phyloP scores from a whole-genome alignment of 139 green algal species.

The Closterium sp. region DNA sequence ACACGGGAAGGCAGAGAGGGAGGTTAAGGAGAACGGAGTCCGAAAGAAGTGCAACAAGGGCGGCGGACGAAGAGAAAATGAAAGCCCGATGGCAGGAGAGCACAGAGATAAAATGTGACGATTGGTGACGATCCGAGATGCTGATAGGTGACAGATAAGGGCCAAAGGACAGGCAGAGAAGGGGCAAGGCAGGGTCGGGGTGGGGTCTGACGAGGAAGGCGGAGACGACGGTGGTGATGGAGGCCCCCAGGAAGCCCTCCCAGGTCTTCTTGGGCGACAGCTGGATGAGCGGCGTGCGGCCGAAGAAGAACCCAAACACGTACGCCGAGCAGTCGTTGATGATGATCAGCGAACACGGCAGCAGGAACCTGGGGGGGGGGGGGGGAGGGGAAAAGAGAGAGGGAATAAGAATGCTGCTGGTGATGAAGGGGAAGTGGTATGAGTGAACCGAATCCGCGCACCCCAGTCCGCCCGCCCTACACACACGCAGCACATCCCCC shows the following conservation, averaged over 20 bases:
- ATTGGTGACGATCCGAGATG: background rate
- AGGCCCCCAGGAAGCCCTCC: conserved; percentile 95
- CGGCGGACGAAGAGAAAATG: too few species aligned
- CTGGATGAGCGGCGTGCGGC: conserved; percentile 93
- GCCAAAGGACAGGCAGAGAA: background rate
- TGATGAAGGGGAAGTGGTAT: too few species aligned
- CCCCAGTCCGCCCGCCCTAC: too few species aligned
- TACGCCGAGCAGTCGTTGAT: conserved; percentile 97
- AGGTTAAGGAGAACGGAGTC: too few species aligned
- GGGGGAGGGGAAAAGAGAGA: background rate
- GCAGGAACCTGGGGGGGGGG: conserved; percentile 66
- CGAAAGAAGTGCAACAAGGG: too few species aligned
- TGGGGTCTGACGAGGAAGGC: conserved; percentile 71
- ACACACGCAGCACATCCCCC: too few species aligned
- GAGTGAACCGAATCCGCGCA: too few species aligned
- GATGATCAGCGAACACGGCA: conserved; percentile 90
- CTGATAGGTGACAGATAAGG: background rate
- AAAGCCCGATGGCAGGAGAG: too few species aligned
- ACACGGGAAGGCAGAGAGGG: too few species aligned
- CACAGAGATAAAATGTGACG: too few species aligned
- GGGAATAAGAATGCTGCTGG: background rate
- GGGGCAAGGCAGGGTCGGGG: background rate
- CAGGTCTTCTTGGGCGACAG: conserved; percentile 99
- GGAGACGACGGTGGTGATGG: conserved; percentile 73
- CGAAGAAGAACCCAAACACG: conserved; percentile 84